These are phyloP conservation scores for Musa balbisiana DNA, from an alignment of 202 grass and related monocot species.

Conservation along the genomic window DNA sequence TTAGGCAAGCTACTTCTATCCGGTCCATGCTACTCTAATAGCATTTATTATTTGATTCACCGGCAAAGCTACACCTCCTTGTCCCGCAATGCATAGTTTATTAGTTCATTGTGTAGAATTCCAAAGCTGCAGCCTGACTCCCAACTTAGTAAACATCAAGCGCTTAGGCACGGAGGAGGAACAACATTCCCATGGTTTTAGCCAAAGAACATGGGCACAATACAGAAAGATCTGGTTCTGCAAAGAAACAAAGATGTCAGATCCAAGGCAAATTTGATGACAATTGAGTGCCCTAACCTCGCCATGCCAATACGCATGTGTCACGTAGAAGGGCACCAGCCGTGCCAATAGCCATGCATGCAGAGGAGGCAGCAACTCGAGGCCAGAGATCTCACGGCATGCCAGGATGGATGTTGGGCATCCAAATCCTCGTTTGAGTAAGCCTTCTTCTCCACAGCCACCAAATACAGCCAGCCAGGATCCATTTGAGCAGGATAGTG, in stretches of 20 bases:
- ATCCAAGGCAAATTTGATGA: neutral
- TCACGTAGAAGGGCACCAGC: constrained; percentile 7
- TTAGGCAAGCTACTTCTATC: too few relatives aligned
- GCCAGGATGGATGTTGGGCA: constrained; percentile 8
- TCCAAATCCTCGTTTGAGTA: constrained; percentile 13
- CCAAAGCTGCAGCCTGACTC: too few relatives aligned
- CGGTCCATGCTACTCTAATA: too few relatives aligned
- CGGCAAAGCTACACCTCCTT: too few relatives aligned
- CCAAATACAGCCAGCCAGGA: constrained; percentile 7
- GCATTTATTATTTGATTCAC: too few relatives aligned
- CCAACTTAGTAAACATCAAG: too few relatives aligned
- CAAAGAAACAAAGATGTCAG: neutral
- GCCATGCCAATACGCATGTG: constrained; percentile 1
- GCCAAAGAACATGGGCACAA: neutral
- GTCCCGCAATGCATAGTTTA: too few relatives aligned
- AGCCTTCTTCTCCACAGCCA: neutral
- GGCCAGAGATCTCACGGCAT: constrained; percentile 8
- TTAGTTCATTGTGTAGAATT: too few relatives aligned
- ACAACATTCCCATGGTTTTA: neutral
- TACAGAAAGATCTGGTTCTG: neutral
- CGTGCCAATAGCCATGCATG: neutral
- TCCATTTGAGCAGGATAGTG: constrained; percentile 13
- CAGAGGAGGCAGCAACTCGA: neutral
- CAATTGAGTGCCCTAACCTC: neutral
- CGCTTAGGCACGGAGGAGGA: too few relatives aligned